Percentiles rank a stretch among this genome's conserved stretches.
Evolutionary conservation across 345 rosid species (phyloP).

Genomic region (Erucastrum elatum): DNA sequence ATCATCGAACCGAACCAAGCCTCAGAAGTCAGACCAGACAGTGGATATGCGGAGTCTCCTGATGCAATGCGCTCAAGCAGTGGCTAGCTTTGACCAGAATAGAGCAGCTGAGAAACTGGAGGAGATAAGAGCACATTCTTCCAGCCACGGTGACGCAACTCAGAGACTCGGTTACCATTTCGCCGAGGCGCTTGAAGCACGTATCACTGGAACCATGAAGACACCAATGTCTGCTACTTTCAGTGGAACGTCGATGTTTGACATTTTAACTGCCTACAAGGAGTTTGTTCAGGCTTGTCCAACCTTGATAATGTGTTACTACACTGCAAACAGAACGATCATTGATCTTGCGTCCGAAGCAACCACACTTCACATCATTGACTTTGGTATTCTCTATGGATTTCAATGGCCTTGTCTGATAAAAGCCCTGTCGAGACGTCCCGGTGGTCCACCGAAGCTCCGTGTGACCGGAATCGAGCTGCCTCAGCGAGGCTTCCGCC

Average conservation of each 20-base stretch:
- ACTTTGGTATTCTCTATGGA: constrained; percentile 75
- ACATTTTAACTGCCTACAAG: constrained; percentile 55
- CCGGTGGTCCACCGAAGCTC: constrained; percentile 56
- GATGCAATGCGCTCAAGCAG: constrained; percentile 72
- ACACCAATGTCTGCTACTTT: constrained; percentile 37
- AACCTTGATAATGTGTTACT: constrained; percentile 48
- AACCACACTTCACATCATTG: constrained; percentile 65
- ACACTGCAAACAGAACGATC: constrained; percentile 53
- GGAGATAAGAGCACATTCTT: constrained; percentile 67
- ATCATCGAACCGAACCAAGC: constrained; percentile 5
- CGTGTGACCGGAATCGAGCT: constrained; percentile 78
- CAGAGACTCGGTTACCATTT: constrained; percentile 70
- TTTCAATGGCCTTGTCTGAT: constrained; percentile 90
- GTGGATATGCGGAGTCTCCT: constrained; percentile 33
- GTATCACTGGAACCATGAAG: constrained; percentile 48
- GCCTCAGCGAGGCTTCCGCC: constrained; percentile 79
- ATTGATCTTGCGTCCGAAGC: constrained; percentile 48
- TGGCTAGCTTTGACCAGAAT: constrained; percentile 54
- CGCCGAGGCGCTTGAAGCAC: constrained; percentile 62
- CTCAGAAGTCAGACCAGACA: constrained; percentile 2
- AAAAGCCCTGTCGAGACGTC: constrained; percentile 47
- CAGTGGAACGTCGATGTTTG: constrained; percentile 46
- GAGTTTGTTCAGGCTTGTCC: constrained; percentile 57
- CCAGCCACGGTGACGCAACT: constrained; percentile 55
- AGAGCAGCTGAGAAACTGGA: constrained; percentile 53